These are phyloP conservation scores for Metahyphopichia silvanorum DNA, from an alignment of 805 yeast species.

Conservation along the genomic window DNA sequence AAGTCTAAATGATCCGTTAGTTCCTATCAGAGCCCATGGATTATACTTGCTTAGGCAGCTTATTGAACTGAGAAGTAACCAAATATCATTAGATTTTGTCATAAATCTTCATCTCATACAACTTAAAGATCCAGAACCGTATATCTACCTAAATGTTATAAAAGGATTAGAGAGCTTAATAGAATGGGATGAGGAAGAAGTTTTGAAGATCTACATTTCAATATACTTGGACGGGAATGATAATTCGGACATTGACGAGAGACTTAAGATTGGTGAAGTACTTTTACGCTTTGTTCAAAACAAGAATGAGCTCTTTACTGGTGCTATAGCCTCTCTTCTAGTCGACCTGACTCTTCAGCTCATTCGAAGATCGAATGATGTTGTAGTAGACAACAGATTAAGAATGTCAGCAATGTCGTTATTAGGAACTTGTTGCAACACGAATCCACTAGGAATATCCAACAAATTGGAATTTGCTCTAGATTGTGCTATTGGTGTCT, in stretches of 20 bases:
- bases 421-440: conserved; percentile 66
- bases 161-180: conserved; percentile 68
- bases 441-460: conserved; percentile 52
- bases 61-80: conserved; percentile 46
- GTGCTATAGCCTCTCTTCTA: conserved; percentile 40
- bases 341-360: conserved; percentile 40
- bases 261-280: conserved; percentile 83
- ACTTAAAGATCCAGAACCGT: conserved; percentile 79
- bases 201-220: conserved; percentile 34
- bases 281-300: conserved; percentile 54
- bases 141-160: conserved; percentile 78
- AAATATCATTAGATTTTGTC: conserved; percentile 51
- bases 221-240: conserved; percentile 30
- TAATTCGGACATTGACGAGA: conserved; percentile 51
- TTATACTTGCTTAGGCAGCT: conserved; percentile 59
- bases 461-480: conserved; percentile 51
- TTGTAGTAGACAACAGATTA: conserved; percentile 52
- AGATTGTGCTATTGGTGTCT: conserved; percentile 75
- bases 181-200: conserved; percentile 36
- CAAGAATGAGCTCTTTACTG: conserved; percentile 47
- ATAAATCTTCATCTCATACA: conserved; percentile 61
- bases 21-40: conserved; percentile 88
- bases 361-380: conserved; percentile 25
- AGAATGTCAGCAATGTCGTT: conserved; percentile 88
- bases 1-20: conserved; percentile 69